phyloP scores from a whole-genome alignment of 225 moss, liverwort and hornwort genomes.

The Neckera pumila region DNA sequence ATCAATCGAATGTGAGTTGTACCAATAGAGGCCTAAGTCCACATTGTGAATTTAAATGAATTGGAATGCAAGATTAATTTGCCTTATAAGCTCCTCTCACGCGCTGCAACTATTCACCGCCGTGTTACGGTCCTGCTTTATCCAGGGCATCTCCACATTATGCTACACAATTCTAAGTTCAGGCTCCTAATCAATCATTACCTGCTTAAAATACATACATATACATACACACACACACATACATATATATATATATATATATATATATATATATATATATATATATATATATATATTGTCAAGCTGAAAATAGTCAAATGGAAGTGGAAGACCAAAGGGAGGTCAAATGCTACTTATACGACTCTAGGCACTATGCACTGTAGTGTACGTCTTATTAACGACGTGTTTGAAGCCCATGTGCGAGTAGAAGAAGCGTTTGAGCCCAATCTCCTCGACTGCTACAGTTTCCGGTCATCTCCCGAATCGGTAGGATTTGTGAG shows the following conservation, averaged over 20 bases:
- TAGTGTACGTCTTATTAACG: background rate
- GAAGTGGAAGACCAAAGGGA: background rate
- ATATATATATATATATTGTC: too few relatives aligned
- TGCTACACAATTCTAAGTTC: background rate
- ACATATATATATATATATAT: too few relatives aligned
- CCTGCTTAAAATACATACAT: too few relatives aligned
- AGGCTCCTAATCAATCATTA: background rate
- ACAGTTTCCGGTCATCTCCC: background rate
- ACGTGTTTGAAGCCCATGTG: background rate
- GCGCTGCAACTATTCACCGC: background rate
- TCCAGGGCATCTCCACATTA: background rate
- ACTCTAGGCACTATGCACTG: background rate
- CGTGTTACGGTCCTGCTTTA: background rate
- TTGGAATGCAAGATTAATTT: background rate
- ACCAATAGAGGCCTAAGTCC: background rate
- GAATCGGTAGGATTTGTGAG: background rate
- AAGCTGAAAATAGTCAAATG: background rate
- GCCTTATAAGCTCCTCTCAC: background rate
- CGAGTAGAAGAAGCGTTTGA: background rate
- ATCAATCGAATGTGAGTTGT: background rate
- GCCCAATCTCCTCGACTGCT: background rate
- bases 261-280: too few relatives aligned
- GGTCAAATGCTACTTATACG: background rate
- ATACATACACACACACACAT: too few relatives aligned
- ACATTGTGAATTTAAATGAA: background rate